Percentiles rank a stretch among this genome's conserved stretches.
Conservation (phyloP, 1,139 yeast species). For the Sugiyamaella paludigena region DNA sequence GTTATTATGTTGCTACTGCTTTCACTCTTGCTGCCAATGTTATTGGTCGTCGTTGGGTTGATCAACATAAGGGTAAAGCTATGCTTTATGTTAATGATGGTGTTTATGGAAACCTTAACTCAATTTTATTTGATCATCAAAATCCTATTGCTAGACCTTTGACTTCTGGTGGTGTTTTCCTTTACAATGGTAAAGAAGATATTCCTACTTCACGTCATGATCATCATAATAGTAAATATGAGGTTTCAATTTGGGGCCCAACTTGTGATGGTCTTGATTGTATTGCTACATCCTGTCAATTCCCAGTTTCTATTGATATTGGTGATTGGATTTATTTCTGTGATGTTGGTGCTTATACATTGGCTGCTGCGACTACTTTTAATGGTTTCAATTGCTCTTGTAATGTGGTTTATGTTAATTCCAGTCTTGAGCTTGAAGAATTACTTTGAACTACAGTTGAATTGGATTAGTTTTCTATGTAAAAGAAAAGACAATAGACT, state of each 20-base stretch:
- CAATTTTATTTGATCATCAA: conserved; percentile 91
- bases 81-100: conserved; percentile 90
- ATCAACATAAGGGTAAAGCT: conserved; percentile 32
- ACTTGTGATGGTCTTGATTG: conserved; percentile 97
- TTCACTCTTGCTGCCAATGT: conserved; percentile 83
- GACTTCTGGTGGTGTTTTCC: conserved; percentile 49
- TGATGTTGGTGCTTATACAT: conserved; percentile 89
- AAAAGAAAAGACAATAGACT: too few relatives aligned
- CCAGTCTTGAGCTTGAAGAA: conserved; percentile 26
- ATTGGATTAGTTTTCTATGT: too few relatives aligned
- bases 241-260: conserved; percentile 90
- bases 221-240: conserved; percentile 26
- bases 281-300: conserved; percentile 51
- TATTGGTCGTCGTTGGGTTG: conserved; percentile 67
- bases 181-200: conserved; percentile 36
- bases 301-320: conserved; percentile 62
- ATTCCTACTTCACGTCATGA: conserved; percentile 14
- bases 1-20: conserved; percentile 83
- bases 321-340: conserved; percentile 95
- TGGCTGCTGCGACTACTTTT: conserved; percentile 84
- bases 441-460: background rate
- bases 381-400: conserved; percentile 73
- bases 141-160: conserved; percentile 68
- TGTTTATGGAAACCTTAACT: conserved; percentile 91
- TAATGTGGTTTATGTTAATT: conserved; percentile 59